Evolutionary conservation across 352 stramenopile species (phyloP).

Genomic region (Phytophthora cryptogea): DNA sequence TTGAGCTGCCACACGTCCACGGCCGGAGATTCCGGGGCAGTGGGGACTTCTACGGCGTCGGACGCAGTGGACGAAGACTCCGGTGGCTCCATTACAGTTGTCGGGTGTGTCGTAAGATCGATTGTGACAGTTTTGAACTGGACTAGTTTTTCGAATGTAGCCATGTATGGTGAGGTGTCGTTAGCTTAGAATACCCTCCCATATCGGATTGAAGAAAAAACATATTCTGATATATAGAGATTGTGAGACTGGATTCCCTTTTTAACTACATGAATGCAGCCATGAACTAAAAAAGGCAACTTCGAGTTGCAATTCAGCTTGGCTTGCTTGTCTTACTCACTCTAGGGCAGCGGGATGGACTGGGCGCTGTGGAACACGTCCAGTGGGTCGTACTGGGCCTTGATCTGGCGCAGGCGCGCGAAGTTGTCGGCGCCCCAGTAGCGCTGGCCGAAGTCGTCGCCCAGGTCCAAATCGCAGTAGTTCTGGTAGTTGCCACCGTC

Average conservation of each 20-base stretch:
- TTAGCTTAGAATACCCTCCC: too few species aligned
- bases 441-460: conserved; percentile 39
- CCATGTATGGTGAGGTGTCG: too few species aligned
- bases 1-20: conserved; percentile 66
- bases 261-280: background rate
- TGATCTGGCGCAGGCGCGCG: conserved; percentile 48
- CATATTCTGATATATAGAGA: too few species aligned
- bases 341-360: conserved; percentile 48
- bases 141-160: too few species aligned
- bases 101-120: conserved; percentile 18
- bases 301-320: background rate
- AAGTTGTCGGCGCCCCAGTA: conserved; percentile 66
- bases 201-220: too few species aligned
- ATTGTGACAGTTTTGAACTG: background rate
- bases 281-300: conserved; percentile 6
- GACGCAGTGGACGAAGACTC: conserved; percentile 9
- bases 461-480: conserved; percentile 60
- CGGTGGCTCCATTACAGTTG: conserved; percentile 7
- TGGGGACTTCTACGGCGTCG: background rate
- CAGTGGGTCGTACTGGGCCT: conserved; percentile 51
- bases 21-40: background rate
- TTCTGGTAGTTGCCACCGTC: conserved; percentile 66
- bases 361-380: conserved; percentile 63
- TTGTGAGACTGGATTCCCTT: too few species aligned
- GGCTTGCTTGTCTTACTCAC: background rate